Evolutionary conservation across 164 flowering plant species (phyloP), one percentile per base, ranked within the genome.

Genomic region (Houttuynia cordata): DNA sequence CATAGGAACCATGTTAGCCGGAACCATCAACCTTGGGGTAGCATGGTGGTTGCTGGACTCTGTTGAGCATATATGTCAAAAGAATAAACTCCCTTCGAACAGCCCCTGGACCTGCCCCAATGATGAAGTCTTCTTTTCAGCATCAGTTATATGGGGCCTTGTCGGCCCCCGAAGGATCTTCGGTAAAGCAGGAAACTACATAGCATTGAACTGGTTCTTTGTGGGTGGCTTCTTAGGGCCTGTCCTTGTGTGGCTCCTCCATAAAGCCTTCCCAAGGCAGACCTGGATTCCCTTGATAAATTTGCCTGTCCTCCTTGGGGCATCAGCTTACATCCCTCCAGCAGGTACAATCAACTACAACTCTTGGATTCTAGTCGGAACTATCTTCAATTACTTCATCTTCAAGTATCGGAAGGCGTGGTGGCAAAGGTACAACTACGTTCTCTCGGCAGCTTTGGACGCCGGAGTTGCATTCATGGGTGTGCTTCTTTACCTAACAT

Each of bases 401-500:
- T 92, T 83, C 74, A 77, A 85, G 3, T 92, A 92, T 69, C 62
- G 81, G 57, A 92, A 92, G 74, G 56, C 68, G 51, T 87, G 96
- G 96, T 92, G 96, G 96, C 91, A 89, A 62, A 79, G 85, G 72
- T 89, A 89, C 70, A 92, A 88, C 57, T 89, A 89, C 60, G 73
- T 89, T 62, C 83, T 89, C 23, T 92, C 98, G 30, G 98, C 90
- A 34, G 98, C 93, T 21, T 61, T 89, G 47, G 98, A 89, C 71
- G 96, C 96, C 22, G 94, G 96, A 61, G 83, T 89, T 54, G 96
- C 96, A 53, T 84, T 92, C 77, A 89, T 92, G 96, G 85, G 78
- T 34, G 85, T 89, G 51, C 24, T 81, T 4, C 34, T 92, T 56
- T 86, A 89, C 76, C 81, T 92, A 63, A 24, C 86, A 3, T 42